Percentiles rank a stretch among this genome's conserved stretches.
Conservation (phyloP, 139 green algal genomes). For the Haematococcus lacustris region DNA sequence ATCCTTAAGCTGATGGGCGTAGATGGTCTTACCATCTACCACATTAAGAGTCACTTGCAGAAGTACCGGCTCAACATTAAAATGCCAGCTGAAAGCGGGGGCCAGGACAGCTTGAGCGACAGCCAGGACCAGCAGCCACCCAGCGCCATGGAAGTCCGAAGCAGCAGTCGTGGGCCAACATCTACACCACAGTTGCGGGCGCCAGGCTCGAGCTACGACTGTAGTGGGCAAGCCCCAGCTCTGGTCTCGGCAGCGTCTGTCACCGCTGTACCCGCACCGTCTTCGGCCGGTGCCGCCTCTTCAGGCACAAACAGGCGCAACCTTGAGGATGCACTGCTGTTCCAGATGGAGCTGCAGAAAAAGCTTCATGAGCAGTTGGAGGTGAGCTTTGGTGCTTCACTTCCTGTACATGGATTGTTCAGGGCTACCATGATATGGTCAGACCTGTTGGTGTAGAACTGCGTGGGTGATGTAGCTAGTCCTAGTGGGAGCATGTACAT, state of each 20-base stretch:
- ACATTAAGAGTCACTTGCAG: constrained; percentile 87
- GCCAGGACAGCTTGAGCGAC: constrained; percentile 5
- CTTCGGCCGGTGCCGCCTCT: no score
- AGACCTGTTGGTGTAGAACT: no score
- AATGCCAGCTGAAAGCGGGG: constrained; percentile 35
- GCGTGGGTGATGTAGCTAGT: no score
- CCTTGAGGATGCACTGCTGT: constrained; percentile 79
- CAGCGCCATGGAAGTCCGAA: neutral
- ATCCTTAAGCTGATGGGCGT: constrained; percentile 59
- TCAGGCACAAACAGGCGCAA: no score
- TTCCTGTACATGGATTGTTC: no score
- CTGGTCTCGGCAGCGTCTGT: no score
- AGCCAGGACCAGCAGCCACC: constrained; percentile 5
- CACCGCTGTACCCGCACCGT: no score
- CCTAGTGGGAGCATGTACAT: no score
- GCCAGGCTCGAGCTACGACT: no score
- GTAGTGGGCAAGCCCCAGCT: no score
- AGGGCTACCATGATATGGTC: no score
- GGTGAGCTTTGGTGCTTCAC: no score
- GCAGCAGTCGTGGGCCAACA: neutral
- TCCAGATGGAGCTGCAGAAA: constrained; percentile 96
- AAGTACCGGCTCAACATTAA: constrained; percentile 86
- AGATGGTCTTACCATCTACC: constrained; percentile 79
- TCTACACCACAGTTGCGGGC: neutral
- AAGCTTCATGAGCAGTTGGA: constrained; percentile 93